Base-by-base conservation (phyloP, 1,284 basidiomycete genomes). In the Spongispora temasekensis region DNA sequence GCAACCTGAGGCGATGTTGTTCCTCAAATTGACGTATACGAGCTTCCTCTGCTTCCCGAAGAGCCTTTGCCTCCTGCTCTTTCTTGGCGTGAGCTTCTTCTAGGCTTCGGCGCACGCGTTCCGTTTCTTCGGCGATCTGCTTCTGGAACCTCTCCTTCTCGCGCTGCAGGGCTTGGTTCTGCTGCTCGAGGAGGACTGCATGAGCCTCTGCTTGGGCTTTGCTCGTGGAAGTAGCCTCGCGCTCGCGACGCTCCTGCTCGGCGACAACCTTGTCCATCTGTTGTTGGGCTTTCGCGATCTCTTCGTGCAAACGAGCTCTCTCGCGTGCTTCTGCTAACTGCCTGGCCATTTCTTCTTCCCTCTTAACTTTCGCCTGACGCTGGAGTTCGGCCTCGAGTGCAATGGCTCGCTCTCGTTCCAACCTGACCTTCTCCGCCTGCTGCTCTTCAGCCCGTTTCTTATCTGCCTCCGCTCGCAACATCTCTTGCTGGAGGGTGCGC, bases 381-480 rank as follows among this genome's bases (percentile, higher is more conserved):
- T 74, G 56, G 46, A 73, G 68, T 48, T 73, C 67, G 31, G 61
- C 64, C 35, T 75, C 72, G 60, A 74, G 65, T 17, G 73, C 71
- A 17, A 65, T 64, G 28, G 74, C 72, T 35, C 68, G 74, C 55
- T 74, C 74, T 21, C 48, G 73, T 50, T 76, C 74, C 19, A n/a
- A 3, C 44, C 21, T 70, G 48, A 75, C 46, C 54, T 67, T 69
- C 31, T 70, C 71, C 9, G 57, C 61, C 7, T 76, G 71, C 30
- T 72, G 68, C 2, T 55, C 59, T 21, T 70, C 69, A 0, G 56
- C 59, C 2, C 30, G 69, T 57, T 69, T 65, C 56, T 63, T 65
- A 56, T 71, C 74, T 4, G 56, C 65, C 21, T 73, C 74, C 1
- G 59, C 53, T 15, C 64, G 70, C 19, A 28, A 9, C 72, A 75